phyloP scores from a whole-genome alignment of 1,284 basidiomycete genomes.

The Puccinia coronata region DNA sequence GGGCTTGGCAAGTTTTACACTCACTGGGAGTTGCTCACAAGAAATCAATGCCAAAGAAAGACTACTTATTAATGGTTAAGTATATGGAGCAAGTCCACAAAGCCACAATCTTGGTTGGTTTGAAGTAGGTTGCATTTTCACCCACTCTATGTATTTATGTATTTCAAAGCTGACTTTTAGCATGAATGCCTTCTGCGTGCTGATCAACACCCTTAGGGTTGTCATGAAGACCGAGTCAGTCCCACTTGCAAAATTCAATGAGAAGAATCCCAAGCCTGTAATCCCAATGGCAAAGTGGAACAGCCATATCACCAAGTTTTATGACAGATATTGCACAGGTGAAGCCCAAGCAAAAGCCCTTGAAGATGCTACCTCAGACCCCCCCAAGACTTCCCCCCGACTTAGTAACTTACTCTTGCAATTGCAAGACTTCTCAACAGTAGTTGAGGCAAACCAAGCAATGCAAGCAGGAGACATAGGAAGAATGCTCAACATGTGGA shows the following conservation, averaged over 20 bases:
- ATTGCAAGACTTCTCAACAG: slow-evolving; percentile 5
- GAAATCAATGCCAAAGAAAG: not conserved
- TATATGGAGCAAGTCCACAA: slow-evolving; percentile 4
- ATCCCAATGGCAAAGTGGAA: not conserved
- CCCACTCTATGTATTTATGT: not conserved
- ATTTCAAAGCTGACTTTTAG: not conserved
- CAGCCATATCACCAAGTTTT: not conserved
- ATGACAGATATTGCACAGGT: not conserved
- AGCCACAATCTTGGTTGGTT: not conserved
- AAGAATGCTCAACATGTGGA: slow-evolving; percentile 12
- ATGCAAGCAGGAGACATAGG: not conserved
- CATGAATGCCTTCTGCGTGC: too few relatives aligned
- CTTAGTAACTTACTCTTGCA: not conserved
- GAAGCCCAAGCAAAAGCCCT: not conserved
- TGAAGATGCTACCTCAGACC: too few relatives aligned
- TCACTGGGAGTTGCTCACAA: not conserved
- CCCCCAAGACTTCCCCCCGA: not conserved
- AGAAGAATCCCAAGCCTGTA: not conserved
- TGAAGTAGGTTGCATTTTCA: not conserved
- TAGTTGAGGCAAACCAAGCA: not conserved
- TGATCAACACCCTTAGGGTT: not conserved
- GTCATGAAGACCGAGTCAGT: not conserved
- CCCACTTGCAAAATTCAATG: too few relatives aligned
- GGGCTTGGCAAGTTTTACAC: not conserved
- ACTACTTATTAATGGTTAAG: not conserved